A percentile compares a stretch with the other conserved stretches of the same genome.
Evolutionary conservation across 495 filamentous ascomycete genomes (phyloP).

Genomic region (Eremomyces bilateralis): DNA sequence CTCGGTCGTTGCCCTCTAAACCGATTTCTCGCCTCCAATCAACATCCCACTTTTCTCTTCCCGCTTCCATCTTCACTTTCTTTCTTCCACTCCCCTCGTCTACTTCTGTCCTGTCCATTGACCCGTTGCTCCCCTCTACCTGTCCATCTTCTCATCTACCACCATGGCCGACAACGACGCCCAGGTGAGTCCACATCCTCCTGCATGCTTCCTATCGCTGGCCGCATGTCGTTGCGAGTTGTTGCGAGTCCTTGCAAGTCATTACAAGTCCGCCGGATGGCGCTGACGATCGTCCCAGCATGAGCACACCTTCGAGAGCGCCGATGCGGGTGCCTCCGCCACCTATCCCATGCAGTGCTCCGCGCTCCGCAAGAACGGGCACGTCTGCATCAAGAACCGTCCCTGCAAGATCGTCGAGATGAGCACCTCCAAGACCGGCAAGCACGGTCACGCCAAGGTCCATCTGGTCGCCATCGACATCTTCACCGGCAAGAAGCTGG

Average conservation of each 20-base stretch:
- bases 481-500: constrained; percentile 98
- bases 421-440: constrained; percentile 99
- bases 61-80: background rate
- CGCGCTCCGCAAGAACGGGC: constrained; percentile 94
- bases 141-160: constrained; percentile 12
- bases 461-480: constrained; percentile 93
- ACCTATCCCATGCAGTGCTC: constrained; percentile 99
- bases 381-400: constrained; percentile 91
- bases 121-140: background rate
- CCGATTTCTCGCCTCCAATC: too few species aligned
- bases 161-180: constrained; percentile 37
- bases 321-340: constrained; percentile 79
- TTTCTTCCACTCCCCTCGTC: constrained; percentile 8
- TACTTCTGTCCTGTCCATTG: constrained; percentile 7
- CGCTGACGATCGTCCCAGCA: constrained; percentile 32
- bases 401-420: constrained; percentile 99
- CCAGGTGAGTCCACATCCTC: constrained; percentile 26
- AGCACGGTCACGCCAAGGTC: constrained; percentile 99
- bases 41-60: too few species aligned
- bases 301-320: constrained; percentile 76
- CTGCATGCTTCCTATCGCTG: constrained; percentile 9
- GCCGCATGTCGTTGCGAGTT: constrained; percentile 6
- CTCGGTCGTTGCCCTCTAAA: too few species aligned
- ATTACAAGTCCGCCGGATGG: background rate
- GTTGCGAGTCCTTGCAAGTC: constrained; percentile 1